These are phyloP conservation scores for Coemansia sp. DNA, from an alignment of 192 early-diverging fungal species.

Conservation along the genomic window DNA sequence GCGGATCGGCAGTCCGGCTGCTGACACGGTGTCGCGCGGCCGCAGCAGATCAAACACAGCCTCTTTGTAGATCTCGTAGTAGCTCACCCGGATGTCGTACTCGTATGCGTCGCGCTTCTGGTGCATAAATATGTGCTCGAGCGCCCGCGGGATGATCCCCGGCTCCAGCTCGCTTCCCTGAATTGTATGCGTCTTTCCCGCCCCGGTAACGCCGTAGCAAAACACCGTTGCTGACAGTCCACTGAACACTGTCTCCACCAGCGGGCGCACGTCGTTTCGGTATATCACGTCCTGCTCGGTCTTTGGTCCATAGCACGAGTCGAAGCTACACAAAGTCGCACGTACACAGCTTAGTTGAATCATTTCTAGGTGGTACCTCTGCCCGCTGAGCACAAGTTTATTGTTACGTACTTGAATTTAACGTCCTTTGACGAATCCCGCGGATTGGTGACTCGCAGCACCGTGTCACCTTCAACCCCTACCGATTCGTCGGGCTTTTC, in stretches of 20 bases:
- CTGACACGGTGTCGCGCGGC: conserved; percentile 21
- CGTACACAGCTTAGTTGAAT: too few species aligned
- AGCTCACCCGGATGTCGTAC: conserved; percentile 53
- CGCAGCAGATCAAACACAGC: conserved; percentile 56
- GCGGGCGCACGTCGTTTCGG: conserved; percentile 53
- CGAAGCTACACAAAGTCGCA: conserved; percentile 44
- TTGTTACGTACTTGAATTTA: conserved; percentile 27
- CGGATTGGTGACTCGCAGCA: conserved; percentile 54
- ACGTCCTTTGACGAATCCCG: conserved; percentile 52
- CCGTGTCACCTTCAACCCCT: conserved; percentile 28
- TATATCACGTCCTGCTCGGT: conserved; percentile 51
- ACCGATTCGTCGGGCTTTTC: conserved; percentile 54
- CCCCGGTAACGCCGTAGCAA: conserved; percentile 66
- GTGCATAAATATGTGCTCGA: conserved; percentile 55
- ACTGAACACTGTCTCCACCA: conserved; percentile 55
- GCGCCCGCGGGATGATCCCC: conserved; percentile 59
- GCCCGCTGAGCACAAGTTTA: too few species aligned
- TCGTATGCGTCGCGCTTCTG: conserved; percentile 36
- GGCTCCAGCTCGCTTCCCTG: conserved; percentile 53
- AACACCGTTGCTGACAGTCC: conserved; percentile 65
- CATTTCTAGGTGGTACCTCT: not conserved
- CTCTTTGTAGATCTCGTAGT: conserved; percentile 71
- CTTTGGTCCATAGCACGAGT: conserved; percentile 51
- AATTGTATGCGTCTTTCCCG: conserved; percentile 66
- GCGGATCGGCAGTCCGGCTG: conserved; percentile 51